Percentiles rank a stretch among this genome's conserved stretches.
These are phyloP conservation scores for Aspergillus novoparasiticus DNA, from an alignment of 2,329 filamentous ascomycete genomes.

Conservation along the genomic window DNA sequence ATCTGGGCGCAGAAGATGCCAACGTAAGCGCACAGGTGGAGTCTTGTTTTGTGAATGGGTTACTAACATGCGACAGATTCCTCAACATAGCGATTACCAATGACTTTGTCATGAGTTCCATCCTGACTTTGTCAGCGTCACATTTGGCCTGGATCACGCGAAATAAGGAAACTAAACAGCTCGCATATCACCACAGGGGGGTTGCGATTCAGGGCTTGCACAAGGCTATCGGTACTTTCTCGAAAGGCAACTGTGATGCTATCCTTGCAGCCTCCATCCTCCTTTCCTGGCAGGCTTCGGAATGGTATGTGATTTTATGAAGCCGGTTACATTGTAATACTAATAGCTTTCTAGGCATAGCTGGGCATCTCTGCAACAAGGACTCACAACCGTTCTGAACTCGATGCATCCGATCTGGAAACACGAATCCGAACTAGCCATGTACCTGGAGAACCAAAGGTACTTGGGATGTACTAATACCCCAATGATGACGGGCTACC, in stretches of 20 bases:
- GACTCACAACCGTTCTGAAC: slow-evolving; percentile 84
- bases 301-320: slow-evolving; percentile 71
- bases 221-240: slow-evolving; percentile 83
- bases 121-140: slow-evolving; percentile 91
- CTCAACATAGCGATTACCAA: slow-evolving; percentile 79
- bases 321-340: slow-evolving; percentile 24
- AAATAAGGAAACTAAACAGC: slow-evolving; percentile 80
- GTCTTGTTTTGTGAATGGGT: not conserved
- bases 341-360: slow-evolving; percentile 67
- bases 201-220: slow-evolving; percentile 85
- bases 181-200: slow-evolving; percentile 86
- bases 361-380: slow-evolving; percentile 92
- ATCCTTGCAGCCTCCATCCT: slow-evolving; percentile 89
- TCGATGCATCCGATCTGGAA: slow-evolving; percentile 86
- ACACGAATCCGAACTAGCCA: slow-evolving; percentile 71
- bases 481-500: slow-evolving; percentile 36
- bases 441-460: slow-evolving; percentile 45
- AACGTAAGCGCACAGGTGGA: slow-evolving; percentile 64
- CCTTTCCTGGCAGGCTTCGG: slow-evolving; percentile 92
- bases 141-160: slow-evolving; percentile 89
- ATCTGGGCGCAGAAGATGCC: slow-evolving; percentile 93
- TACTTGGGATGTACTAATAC: slow-evolving; percentile 39
- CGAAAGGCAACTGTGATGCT: slow-evolving; percentile 82
- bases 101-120: slow-evolving; percentile 89
- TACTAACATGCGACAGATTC: slow-evolving; percentile 56